Evolutionary conservation across 1,284 basidiomycete genomes (phyloP), one percentile per base, ranked within the genome.

Genomic region (Ceratorhiza oryzae-sativae): DNA sequence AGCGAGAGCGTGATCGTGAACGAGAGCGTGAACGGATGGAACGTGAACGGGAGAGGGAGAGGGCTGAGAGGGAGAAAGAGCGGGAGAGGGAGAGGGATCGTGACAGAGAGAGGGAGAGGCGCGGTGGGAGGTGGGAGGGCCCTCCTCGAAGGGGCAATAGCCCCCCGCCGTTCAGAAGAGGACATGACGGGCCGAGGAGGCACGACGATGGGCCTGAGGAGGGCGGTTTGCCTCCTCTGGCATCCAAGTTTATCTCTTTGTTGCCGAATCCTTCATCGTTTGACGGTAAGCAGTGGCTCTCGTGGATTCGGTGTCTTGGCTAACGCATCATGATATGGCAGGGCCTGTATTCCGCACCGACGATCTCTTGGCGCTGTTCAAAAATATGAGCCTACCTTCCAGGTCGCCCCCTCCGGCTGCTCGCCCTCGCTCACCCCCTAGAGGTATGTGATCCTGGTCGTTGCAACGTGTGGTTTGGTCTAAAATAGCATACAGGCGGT

Each of bases 301-400:
- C 18, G 25, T 36, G n/a, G 34, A 20, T 20, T 41, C 13, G 39
- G 12, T 63, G 27, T 63, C 3, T 34, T 6, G 25, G 55, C 77
- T 71, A 55, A 72, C 46, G 65, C 41, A 56, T 41, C 13, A 71
- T 32, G 39, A 30, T 67, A 45, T 76, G 74, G 51, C 75, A 94
- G 93, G 93, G 1, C 93, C 94, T 18, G 85, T 94, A 42, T 95
- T 95, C 83, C 86, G 91, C 67, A 90, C 90, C 1, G 93, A 95
- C 60, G 93, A 95, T 79, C 83, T 95, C 39, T 89, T 96, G 86
- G 89, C 89, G 74, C 78, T 94, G 25, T 88, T 94, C 79, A 84
- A 87, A 55, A 90, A 87, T 77, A 90, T 90, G 59, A 87, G 90
- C 23, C 91, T 94, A 68, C 91, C 92, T 3, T 89, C 73, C 3